Base-by-base conservation (phyloP, 2,329 filamentous ascomycete species). In the Pestalotiopsis fici region DNA sequence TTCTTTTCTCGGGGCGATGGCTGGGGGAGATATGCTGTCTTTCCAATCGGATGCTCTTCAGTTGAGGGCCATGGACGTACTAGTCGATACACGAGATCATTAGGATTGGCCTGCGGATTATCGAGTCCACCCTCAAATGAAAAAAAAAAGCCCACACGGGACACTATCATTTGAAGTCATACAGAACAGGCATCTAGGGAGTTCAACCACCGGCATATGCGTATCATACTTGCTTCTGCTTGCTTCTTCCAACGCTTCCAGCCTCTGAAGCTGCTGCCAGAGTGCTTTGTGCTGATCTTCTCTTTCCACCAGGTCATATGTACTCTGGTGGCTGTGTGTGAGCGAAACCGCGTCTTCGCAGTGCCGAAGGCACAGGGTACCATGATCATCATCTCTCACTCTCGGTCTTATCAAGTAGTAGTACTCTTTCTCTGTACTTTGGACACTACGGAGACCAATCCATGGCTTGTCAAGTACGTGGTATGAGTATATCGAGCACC, bases 201-300 rank as follows among this genome's bases (percentile, higher is more conserved):
- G 39, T 64, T 73, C 75, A 72, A 70, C 70, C 70, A 73, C 71
- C 65, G 66, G 69, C 71, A 78, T 78, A 81, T 81, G 78, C 80
- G 77, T 75, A 81, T 77, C 80, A 81, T 81, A 81, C 78, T 77
- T 81, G 79, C 78, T 77, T 80, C 75, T 66, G 66, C 65, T 50
- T 66, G 66, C 59, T 60, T 56, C 3, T 27, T 13, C 31, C 59
- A 75, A 57, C 27, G 55, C 55, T n/a, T 57, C 23, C 55, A 31
- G 31, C 76, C 71, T 70, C 73, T 67, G 65, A 69, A 56, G 57
- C 66, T 70, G 65, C 64, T 69, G 67, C 28, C 28, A 25, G 25
- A 39, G 27, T 25, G 47, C 43, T 35, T 35, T 50, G 18, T n/a
- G 43, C 43, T 50, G 43, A 50, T 50, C 43, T n/a, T 50, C 43